Evolutionary conservation across 345 rosid genomes (phyloP).

Genomic region (Salix udensis): DNA sequence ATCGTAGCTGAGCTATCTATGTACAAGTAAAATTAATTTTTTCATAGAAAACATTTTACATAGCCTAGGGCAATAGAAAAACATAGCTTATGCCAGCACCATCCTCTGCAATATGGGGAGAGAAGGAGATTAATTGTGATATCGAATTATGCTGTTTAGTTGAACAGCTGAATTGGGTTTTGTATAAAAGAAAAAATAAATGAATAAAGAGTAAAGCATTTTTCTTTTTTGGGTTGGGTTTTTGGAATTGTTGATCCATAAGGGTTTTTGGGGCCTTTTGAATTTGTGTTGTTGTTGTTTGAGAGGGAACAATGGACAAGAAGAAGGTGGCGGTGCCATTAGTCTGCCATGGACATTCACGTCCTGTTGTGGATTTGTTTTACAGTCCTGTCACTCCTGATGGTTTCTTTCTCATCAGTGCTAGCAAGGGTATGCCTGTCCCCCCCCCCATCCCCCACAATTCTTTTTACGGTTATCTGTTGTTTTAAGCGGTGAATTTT

Average conservation of each 20-base stretch:
- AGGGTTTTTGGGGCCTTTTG: constrained; percentile 11
- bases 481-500: not conserved
- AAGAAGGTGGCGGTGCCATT: constrained; percentile 56
- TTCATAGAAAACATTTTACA: not conserved
- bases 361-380: constrained; percentile 74
- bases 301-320: constrained; percentile 37
- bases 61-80: not conserved
- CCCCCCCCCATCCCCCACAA: not conserved
- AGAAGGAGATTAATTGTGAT: not conserved
- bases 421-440: constrained; percentile 60
- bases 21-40: not conserved
- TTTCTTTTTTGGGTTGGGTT: not conserved
- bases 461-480: not conserved
- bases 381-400: constrained; percentile 78
- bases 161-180: constrained; percentile 6
- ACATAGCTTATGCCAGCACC: constrained; percentile 1
- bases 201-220: not conserved
- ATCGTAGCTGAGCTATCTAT: not conserved
- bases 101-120: not conserved
- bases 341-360: constrained; percentile 85
- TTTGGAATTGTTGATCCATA: constrained; percentile 10
- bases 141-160: not conserved
- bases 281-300: not conserved
- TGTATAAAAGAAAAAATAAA: not conserved
- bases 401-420: constrained; percentile 81